Base-by-base conservation (phyloP, 2,329 filamentous ascomycete genomes). In the Capronia epimyces region DNA sequence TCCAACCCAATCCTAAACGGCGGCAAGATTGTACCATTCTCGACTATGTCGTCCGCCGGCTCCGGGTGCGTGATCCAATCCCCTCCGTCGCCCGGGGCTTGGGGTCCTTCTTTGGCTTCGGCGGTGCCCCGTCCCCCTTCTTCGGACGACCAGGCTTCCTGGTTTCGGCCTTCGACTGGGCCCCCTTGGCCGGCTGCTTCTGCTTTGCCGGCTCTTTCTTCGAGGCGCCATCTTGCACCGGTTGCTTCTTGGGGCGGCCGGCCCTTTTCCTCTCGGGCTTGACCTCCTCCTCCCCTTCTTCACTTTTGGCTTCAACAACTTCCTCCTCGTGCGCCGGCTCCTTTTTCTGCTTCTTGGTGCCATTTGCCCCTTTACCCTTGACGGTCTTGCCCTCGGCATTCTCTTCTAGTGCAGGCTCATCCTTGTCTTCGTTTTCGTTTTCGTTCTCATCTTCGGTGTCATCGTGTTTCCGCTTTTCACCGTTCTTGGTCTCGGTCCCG, bases 331-430 rank as follows among this genome's bases (percentile, higher is more conserved):
- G 42, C n/a, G 50, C 40, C 16, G 47, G 29, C 32, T 53, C 49
- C 36, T 60, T 60, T 49, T 55, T 58, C 37, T 58, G 53, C 31
- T 51, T 55, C 47, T 52, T 53, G 18, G 45, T 36, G 16, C 53
- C 55, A 12, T 51, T 56, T n/a, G 7, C 29, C 21, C 54, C 59
- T 40, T 62, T 52, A 12, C 46, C 44, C 39, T 52, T 50, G 39
- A 52, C 45, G 50, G 73, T 74, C 42, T 51, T 50, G 18, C 46
- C 49, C 52, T 73, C 72, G 2, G 71, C 72, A 55, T 75, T 76
- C 55, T 64, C 63, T 18, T 63, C 60, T 37, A 60, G 47, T 2
- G 52, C 48, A 16, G 43, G 29, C 3, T 52, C 42, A 8, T 52
- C 49, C 31, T 52, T 54, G 22, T 53, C 39, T 53, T 71, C 72